Conservation (phyloP, 495 filamentous ascomycete species). For the Filosporella fistucella region DNA sequence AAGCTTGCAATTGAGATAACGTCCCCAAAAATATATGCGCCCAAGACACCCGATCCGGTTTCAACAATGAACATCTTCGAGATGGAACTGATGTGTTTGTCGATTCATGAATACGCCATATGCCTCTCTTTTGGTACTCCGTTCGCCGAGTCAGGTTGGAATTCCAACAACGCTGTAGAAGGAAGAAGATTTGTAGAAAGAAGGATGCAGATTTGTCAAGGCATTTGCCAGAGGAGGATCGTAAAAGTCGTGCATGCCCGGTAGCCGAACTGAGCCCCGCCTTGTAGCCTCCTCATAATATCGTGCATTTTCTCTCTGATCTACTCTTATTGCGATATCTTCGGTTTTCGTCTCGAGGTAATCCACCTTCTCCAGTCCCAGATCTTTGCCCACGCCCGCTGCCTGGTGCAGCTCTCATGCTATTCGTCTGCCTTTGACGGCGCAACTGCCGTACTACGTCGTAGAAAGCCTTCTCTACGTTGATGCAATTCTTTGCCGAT, state of each 20-base stretch:
- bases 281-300: slow-evolving; percentile 30
- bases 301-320: slow-evolving; percentile 22
- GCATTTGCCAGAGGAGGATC: slow-evolving; percentile 8
- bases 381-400: slow-evolving; percentile 16
- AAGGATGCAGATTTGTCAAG: background rate
- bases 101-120: slow-evolving; percentile 22
- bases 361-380: slow-evolving; percentile 11
- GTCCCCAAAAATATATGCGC: slow-evolving; percentile 5
- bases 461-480: slow-evolving; percentile 98
- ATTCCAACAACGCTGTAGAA: slow-evolving; percentile 19
- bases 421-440: slow-evolving; percentile 62
- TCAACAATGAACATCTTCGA: slow-evolving; percentile 1
- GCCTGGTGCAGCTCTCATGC: slow-evolving; percentile 32
- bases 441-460: slow-evolving; percentile 91
- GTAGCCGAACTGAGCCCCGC: no score
- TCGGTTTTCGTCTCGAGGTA: slow-evolving; percentile 15
- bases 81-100: background rate
- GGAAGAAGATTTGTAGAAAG: slow-evolving; percentile 8
- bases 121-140: slow-evolving; percentile 29
- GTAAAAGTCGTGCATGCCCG: slow-evolving; percentile 8
- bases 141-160: slow-evolving; percentile 22
- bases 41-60: slow-evolving; percentile 2
- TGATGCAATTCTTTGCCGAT: slow-evolving; percentile 98
- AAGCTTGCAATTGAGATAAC: background rate
- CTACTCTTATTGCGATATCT: slow-evolving; percentile 17